These are phyloP conservation scores for Microbotryomycetes sp. DNA, from an alignment of 1,284 basidiomycete species.

Conservation along the genomic window DNA sequence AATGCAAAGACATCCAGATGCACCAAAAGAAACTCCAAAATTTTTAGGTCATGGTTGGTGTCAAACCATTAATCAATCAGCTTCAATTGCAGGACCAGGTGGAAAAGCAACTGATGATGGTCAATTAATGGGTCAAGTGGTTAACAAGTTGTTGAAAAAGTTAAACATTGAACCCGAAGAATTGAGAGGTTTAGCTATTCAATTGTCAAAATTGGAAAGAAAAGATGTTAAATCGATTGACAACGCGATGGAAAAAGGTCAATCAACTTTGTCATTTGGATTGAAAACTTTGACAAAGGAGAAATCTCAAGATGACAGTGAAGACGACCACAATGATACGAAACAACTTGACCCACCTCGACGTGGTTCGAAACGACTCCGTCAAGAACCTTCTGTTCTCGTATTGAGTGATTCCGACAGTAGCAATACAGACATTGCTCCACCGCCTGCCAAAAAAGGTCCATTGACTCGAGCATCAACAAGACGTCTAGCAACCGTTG, in stretches of 20 bases:
- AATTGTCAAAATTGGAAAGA: slow-evolving; percentile 78
- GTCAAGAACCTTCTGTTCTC: slow-evolving; percentile 2
- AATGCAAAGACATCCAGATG: slow-evolving; percentile 76
- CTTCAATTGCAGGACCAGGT: slow-evolving; percentile 45
- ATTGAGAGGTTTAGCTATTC: slow-evolving; percentile 86
- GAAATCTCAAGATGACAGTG: background rate
- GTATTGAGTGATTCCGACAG: slow-evolving; percentile 16
- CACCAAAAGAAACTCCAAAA: slow-evolving; percentile 91
- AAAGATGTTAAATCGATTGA: slow-evolving; percentile 31
- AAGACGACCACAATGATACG: background rate
- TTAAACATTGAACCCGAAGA: slow-evolving; percentile 76
- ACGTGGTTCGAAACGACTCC: background rate
- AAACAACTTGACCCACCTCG: background rate
- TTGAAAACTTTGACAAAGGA: slow-evolving; percentile 1
- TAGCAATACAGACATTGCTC: background rate
- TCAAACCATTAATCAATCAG: slow-evolving; percentile 67
- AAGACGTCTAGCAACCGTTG: background rate
- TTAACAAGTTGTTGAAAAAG: slow-evolving; percentile 60
- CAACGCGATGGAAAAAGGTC: slow-evolving; percentile 12
- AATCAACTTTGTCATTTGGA: slow-evolving; percentile 21
- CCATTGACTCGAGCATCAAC: background rate
- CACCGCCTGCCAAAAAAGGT: slow-evolving; percentile 1
- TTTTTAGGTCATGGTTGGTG: slow-evolving; percentile 90
- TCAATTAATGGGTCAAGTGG: slow-evolving; percentile 64
- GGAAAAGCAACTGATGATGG: slow-evolving; percentile 68